These are phyloP conservation scores for Suillus alpinus DNA, from an alignment of 768 basidiomycete species.

Conservation along the genomic window DNA sequence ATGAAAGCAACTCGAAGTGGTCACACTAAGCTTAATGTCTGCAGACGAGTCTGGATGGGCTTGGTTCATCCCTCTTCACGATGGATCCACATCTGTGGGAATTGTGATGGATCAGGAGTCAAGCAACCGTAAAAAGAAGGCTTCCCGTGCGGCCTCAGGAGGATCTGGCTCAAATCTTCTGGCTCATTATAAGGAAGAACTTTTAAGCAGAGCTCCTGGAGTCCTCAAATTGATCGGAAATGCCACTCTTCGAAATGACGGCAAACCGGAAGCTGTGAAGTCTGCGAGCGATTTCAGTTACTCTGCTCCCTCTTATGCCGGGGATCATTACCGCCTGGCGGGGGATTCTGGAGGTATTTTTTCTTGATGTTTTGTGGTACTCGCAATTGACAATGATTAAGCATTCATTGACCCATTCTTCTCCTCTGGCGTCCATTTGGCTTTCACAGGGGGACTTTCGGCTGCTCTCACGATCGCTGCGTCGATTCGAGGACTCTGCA, in stretches of 20 bases:
- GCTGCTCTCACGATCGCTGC: conserved; percentile 58
- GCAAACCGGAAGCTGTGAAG: conserved; percentile 10
- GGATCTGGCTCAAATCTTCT: neutral
- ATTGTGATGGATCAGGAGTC: conserved; percentile 44
- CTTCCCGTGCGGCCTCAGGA: neutral
- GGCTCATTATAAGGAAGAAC: conserved; percentile 7
- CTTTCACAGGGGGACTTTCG: conserved; percentile 57
- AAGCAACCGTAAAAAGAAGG: conserved; percentile 26
- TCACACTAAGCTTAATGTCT: neutral
- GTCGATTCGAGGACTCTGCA: conserved; percentile 47
- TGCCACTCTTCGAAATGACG: conserved; percentile 10
- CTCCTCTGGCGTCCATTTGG: conserved; percentile 60
- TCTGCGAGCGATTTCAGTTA: conserved; percentile 50
- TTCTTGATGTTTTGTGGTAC: neutral
- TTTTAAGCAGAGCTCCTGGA: conserved; percentile 1
- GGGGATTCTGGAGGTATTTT: conserved; percentile 55
- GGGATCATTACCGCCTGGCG: conserved; percentile 49
- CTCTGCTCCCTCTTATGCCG: conserved; percentile 52
- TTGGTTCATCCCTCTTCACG: conserved; percentile 57
- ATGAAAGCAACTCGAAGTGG: neutral
- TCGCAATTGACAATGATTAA: conserved; percentile 9
- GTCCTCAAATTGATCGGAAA: conserved; percentile 1
- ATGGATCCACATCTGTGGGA: conserved; percentile 49
- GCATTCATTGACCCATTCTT: conserved; percentile 70
- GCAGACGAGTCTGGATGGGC: conserved; percentile 53